Percentiles rank a stretch among this genome's conserved stretches.
phyloP scores from a whole-genome alignment of 2,329 filamentous ascomycete genomes.

The Simplicillium aogashimaense region DNA sequence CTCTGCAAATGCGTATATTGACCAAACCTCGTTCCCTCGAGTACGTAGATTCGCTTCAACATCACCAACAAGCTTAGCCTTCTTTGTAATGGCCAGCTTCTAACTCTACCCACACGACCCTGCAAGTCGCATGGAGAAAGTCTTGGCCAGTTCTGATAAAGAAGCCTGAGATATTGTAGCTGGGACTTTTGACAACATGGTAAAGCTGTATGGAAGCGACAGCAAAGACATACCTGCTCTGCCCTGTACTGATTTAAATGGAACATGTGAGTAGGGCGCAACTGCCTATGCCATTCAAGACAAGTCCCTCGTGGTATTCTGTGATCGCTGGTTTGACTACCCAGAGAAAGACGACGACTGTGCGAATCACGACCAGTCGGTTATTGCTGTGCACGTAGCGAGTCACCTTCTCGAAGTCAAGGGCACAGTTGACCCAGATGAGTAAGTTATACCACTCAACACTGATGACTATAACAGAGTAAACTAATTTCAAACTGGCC shows the following conservation, averaged over 20 bases:
- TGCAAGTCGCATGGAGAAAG: slow-evolving; percentile 37
- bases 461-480: no score
- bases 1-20: no score
- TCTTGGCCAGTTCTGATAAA: slow-evolving; percentile 43
- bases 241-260: slow-evolving; percentile 6
- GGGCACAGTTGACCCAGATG: slow-evolving; percentile 36
- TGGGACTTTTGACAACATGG: slow-evolving; percentile 33
- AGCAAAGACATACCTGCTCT: slow-evolving; percentile 4
- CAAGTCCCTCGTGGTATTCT: slow-evolving; percentile 43
- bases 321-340: slow-evolving; percentile 37
- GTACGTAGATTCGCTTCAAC: no score
- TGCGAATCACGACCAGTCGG: slow-evolving; percentile 49
- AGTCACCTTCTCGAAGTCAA: slow-evolving; percentile 44
- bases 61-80: no score
- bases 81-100: slow-evolving; percentile 38
- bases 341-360: slow-evolving; percentile 35
- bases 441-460: no score
- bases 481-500: no score
- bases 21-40: no score
- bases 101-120: slow-evolving; percentile 34
- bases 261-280: slow-evolving; percentile 16
- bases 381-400: slow-evolving; percentile 40
- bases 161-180: slow-evolving; percentile 33
- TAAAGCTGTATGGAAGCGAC: slow-evolving; percentile 24
- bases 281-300: slow-evolving; percentile 37